phyloP scores from a whole-genome alignment of 805 yeast species.

The Brettanomyces anomalus region DNA sequence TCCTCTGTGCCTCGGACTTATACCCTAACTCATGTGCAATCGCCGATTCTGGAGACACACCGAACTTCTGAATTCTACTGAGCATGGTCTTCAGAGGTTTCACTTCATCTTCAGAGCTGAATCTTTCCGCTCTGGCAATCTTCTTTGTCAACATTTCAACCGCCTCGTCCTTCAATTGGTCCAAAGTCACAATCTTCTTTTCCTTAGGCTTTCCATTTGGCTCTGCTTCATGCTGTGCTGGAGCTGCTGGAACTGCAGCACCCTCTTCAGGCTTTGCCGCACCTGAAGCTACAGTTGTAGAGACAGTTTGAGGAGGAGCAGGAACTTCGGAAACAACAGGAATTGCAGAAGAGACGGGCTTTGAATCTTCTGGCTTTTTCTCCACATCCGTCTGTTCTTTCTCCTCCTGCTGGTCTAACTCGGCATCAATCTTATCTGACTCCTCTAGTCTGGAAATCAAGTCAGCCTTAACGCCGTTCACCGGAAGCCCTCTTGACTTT shows the following conservation, averaged over 20 bases:
- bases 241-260: constrained; percentile 5
- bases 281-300: neutral
- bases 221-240: constrained; percentile 4
- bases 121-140: constrained; percentile 66
- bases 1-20: constrained; percentile 14
- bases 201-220: constrained; percentile 8
- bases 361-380: constrained; percentile 6
- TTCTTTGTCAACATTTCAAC: constrained; percentile 59
- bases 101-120: constrained; percentile 50
- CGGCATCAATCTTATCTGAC: constrained; percentile 34
- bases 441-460: constrained; percentile 57
- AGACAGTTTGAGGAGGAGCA: neutral
- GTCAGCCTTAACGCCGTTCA: constrained; percentile 76
- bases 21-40: constrained; percentile 62
- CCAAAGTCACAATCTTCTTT: constrained; percentile 41
- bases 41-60: constrained; percentile 59
- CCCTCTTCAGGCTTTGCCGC: neutral
- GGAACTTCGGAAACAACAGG: constrained; percentile 10
- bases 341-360: constrained; percentile 10
- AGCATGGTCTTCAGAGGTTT: constrained; percentile 53
- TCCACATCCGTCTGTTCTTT: constrained; percentile 9
- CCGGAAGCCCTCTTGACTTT: constrained; percentile 56
- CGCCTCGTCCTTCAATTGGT: constrained; percentile 62
- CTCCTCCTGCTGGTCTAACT: constrained; percentile 17
- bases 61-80: constrained; percentile 74